Evolutionary conservation across 192 early-diverging fungal genomes (phyloP).

Genomic region (Chytriomyces confervae): DNA sequence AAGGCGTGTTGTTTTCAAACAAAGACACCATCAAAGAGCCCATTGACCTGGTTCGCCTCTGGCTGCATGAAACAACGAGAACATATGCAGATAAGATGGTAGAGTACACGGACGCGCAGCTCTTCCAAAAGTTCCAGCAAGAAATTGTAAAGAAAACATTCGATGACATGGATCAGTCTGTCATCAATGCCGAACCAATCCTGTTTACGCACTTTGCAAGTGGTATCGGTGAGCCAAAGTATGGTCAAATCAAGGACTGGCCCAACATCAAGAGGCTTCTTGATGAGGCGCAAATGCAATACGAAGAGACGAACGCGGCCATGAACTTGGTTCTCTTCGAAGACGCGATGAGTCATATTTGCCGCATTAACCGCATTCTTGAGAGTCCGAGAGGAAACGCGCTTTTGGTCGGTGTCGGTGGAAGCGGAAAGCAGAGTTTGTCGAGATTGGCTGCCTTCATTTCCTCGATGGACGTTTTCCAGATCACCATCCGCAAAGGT

Average conservation of each 20-base stretch:
- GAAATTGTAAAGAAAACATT: conserved; percentile 67
- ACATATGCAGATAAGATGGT: conserved; percentile 70
- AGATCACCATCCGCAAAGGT: conserved; percentile 69
- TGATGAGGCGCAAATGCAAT: conserved; percentile 68
- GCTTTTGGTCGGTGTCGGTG: conserved; percentile 68
- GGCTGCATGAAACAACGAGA: conserved; percentile 63
- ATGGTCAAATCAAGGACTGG: conserved; percentile 68
- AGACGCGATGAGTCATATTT: conserved; percentile 71
- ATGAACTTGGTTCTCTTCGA: conserved; percentile 71
- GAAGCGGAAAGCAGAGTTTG: conserved; percentile 66
- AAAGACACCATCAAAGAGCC: conserved; percentile 67
- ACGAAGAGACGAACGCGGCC: conserved; percentile 68
- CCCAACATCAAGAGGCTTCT: conserved; percentile 52
- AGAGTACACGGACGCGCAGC: conserved; percentile 54
- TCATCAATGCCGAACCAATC: conserved; percentile 62
- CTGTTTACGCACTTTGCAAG: conserved; percentile 66
- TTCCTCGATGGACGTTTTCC: conserved; percentile 72
- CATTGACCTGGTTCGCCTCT: conserved; percentile 61
- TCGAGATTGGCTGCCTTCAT: conserved; percentile 69
- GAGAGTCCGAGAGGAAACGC: conserved; percentile 69
- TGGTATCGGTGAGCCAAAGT: conserved; percentile 67
- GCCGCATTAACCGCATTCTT: conserved; percentile 67
- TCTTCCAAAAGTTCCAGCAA: conserved; percentile 59
- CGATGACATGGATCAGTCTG: conserved; percentile 64
- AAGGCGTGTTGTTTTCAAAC: conserved; percentile 64